Evolutionary conservation across 1,284 basidiomycete genomes (phyloP), one percentile per base, ranked within the genome.

Genomic region (Ganoderma meredithae): DNA sequence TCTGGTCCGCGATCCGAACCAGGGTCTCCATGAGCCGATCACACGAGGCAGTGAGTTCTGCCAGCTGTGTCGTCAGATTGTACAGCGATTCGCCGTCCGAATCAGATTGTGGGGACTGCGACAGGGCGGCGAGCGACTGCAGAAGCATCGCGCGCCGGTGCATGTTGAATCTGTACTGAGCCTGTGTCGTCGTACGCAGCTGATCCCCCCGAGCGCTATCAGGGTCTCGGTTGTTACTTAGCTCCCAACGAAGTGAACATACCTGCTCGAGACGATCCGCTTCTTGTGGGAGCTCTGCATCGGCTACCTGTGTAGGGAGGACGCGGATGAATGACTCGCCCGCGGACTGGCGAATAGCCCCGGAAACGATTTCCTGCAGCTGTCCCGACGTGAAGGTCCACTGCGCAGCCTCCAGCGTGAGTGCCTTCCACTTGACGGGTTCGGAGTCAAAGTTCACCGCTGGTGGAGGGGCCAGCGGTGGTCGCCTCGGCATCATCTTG

Each of bases 331-430:
- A 92, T 1, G 89, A 89, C 68, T 92, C 90, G 70, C 85, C 83
- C 0, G 91, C 89, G 17, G 90, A 91, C 41, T 86, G 82, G 22
- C 90, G 86, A 73, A 95, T 93, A 12, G 91, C 91, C 8, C 86
- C 83, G 22, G 90, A 90, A 27, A 94, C 92, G 69, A 93, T 86
- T 22, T 85, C 82, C 74, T 94, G 92, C 47, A 94, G 84, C 73
- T 94, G 90, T 36, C 80, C 71, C 0, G 89, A 91, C 36, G 86
- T 85, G 66, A 93, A 85, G 1, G 90, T 90, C 92, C 92, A 93
- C 69, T 92, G 83, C 5, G 92, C 92, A 0, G 89, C 89, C 68
- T 93, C 90, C 52, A 92, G 80, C 0, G 91, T 86, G 66, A 94
- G 81, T 1, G 86, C 87, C 66, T 89, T 90, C 86, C 87, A 92